A percentile compares a stretch with the other conserved stretches of the same genome.
Conservation (phyloP, 2,329 filamentous ascomycete species). For the Thermothelomyces thermophilus region DNA sequence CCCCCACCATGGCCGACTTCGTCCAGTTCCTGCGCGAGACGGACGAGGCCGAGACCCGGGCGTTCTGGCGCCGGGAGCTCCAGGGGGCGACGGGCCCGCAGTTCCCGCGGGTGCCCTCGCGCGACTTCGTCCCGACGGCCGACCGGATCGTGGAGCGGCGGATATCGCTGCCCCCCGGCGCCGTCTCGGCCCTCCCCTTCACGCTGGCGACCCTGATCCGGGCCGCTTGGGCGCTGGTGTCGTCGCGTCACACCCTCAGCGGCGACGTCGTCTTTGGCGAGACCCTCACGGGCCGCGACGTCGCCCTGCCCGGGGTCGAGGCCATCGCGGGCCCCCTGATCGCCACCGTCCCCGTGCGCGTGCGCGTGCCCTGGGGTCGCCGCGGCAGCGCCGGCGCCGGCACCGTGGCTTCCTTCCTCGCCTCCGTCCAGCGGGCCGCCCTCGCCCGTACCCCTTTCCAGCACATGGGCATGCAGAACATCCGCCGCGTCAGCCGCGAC, state of each 20-base stretch:
- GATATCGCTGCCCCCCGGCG: constrained; percentile 33
- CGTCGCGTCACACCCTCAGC: constrained; percentile 41
- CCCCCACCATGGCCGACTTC: constrained; percentile 29
- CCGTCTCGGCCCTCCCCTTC: constrained; percentile 27
- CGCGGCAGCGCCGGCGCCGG: constrained; percentile 17
- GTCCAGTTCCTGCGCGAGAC: constrained; percentile 39
- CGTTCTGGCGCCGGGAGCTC: constrained; percentile 42
- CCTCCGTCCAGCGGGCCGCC: constrained; percentile 12
- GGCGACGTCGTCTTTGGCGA: constrained; percentile 49
- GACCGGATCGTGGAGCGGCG: constrained; percentile 48
- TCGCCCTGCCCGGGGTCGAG: constrained; percentile 14
- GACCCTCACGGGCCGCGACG: constrained; percentile 26
- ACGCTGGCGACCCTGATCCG: constrained; percentile 51
- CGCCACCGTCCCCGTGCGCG: constrained; percentile 21
- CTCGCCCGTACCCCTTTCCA: constrained; percentile 49
- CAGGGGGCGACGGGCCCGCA: constrained; percentile 38
- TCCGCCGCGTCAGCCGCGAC: constrained; percentile 49
- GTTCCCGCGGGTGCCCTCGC: constrained; percentile 41
- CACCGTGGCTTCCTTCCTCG: constrained; percentile 40
- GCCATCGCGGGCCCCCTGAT: constrained; percentile 19
- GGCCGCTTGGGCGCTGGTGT: constrained; percentile 52
- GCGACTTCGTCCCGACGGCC: constrained; percentile 38
- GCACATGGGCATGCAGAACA: constrained; percentile 56
- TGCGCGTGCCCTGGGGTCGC: constrained; percentile 6
- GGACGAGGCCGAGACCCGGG: constrained; percentile 34